These are phyloP conservation scores for Leccinum subtestaceum DNA, from an alignment of 768 basidiomycete genomes.

Conservation along the genomic window DNA sequence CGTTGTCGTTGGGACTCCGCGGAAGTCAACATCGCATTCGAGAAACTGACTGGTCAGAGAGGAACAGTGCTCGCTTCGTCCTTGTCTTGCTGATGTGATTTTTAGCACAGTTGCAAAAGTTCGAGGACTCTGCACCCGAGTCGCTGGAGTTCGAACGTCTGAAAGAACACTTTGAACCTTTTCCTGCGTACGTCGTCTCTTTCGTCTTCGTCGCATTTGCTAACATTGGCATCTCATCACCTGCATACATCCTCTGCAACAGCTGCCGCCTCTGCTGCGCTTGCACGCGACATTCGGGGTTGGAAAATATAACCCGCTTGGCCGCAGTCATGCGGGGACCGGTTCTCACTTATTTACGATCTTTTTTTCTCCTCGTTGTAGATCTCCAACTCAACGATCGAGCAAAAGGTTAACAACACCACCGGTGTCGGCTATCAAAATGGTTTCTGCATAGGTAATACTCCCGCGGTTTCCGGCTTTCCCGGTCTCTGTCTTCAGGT, in stretches of 20 bases:
- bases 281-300: conserved; percentile 85
- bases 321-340: conserved; percentile 34
- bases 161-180: conserved; percentile 96
- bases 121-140: conserved; percentile 82
- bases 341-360: no score
- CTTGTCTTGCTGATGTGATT: conserved; percentile 2
- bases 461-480: no score
- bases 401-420: no score
- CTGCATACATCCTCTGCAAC: conserved; percentile 79
- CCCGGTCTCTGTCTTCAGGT: no score
- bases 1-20: conserved; percentile 95
- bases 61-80: background rate
- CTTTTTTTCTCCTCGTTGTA: no score
- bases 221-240: conserved; percentile 58
- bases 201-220: conserved; percentile 60
- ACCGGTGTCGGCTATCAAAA: no score
- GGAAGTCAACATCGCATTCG: conserved; percentile 88
- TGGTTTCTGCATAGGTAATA: no score
- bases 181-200: conserved; percentile 78
- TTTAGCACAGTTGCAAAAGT: conserved; percentile 86
- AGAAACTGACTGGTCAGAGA: conserved; percentile 90
- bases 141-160: conserved; percentile 88
- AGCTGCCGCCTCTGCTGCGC: conserved; percentile 84
- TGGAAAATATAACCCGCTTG: conserved; percentile 68
- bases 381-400: no score